Conservation (phyloP, 495 filamentous ascomycete genomes). For the Talaromyces stipitatus region DNA sequence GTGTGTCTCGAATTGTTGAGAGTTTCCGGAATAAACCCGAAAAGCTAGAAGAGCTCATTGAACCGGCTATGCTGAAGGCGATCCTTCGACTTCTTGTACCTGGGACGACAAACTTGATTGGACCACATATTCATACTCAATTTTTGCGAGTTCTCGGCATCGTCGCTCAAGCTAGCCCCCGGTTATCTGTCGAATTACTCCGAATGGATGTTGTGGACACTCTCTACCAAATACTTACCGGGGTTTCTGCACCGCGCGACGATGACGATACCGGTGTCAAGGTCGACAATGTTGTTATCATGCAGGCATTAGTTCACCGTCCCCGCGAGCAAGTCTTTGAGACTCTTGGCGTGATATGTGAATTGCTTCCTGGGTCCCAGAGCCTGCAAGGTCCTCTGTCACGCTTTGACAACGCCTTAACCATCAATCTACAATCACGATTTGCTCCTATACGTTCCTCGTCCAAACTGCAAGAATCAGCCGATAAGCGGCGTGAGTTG, state of each 20-base stretch:
- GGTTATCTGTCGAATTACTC: constrained; percentile 79
- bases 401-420: constrained; percentile 30
- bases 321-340: constrained; percentile 97
- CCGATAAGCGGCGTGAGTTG: constrained; percentile 70
- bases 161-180: constrained; percentile 79
- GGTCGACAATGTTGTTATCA: constrained; percentile 94
- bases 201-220: constrained; percentile 98
- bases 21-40: constrained; percentile 83
- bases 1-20: constrained; percentile 93
- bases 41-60: constrained; percentile 88
- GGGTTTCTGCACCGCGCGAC: constrained; percentile 81
- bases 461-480: constrained; percentile 48
- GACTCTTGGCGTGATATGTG: constrained; percentile 95
- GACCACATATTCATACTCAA: constrained; percentile 91
- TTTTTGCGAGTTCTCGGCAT: constrained; percentile 88
- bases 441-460: constrained; percentile 25
- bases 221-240: constrained; percentile 94
- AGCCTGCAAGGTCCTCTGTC: constrained; percentile 23
- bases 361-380: constrained; percentile 61
- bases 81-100: constrained; percentile 87
- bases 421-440: constrained; percentile 23
- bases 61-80: constrained; percentile 73
- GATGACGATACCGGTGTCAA: constrained; percentile 75
- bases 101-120: constrained; percentile 92
- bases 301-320: constrained; percentile 95